Conservation (phyloP, 768 basidiomycete species). For the Rhizopogon vesiculosus region DNA sequence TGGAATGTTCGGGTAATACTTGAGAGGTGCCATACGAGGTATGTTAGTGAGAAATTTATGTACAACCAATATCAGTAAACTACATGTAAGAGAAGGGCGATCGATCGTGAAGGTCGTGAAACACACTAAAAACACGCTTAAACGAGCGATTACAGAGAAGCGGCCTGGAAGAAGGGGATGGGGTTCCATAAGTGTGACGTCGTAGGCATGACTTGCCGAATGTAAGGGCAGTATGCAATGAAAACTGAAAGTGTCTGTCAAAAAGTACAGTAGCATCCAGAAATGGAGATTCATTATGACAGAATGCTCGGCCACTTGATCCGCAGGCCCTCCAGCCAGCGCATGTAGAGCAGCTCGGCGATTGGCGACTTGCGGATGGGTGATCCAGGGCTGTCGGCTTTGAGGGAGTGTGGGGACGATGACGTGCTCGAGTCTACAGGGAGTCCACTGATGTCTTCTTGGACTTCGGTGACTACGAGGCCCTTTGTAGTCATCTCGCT, state of each 20-base stretch:
- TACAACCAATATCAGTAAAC: background rate
- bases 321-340: slow-evolving; percentile 91
- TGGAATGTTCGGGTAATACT: background rate
- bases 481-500: slow-evolving; percentile 86
- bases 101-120: slow-evolving; percentile 1
- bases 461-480: slow-evolving; percentile 76
- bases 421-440: slow-evolving; percentile 32
- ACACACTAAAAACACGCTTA: background rate
- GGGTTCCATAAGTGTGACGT: background rate
- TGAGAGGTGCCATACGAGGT: background rate
- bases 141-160: slow-evolving; percentile 1
- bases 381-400: slow-evolving; percentile 33
- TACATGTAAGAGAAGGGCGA: background rate
- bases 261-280: background rate
- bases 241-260: background rate
- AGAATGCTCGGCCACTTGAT: slow-evolving; percentile 84
- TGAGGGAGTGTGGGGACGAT: slow-evolving; percentile 23
- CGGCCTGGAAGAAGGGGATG: background rate
- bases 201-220: background rate
- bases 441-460: slow-evolving; percentile 61
- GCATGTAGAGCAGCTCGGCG: slow-evolving; percentile 93
- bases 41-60: background rate
- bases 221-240: background rate
- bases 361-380: slow-evolving; percentile 78
- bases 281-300: slow-evolving; percentile 17